phyloP scores from a whole-genome alignment of 2,329 filamentous ascomycete genomes.

The Trichophyton equinum region DNA sequence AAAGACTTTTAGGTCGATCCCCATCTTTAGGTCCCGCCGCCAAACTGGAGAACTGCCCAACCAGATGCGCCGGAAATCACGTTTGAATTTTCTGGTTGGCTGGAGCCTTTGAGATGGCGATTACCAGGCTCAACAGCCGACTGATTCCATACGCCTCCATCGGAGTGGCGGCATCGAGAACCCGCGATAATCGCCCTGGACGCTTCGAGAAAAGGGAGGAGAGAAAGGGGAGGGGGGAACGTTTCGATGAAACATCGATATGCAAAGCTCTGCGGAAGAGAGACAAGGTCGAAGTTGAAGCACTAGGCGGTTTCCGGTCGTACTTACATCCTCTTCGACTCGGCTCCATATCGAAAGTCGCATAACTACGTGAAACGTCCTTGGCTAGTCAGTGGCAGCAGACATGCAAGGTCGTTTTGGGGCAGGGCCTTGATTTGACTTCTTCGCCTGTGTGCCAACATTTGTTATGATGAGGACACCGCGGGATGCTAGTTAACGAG shows the following conservation, averaged over 20 bases:
- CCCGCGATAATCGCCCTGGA: not conserved
- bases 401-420: no score
- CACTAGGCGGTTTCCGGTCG: not conserved
- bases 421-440: no score
- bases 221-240: not conserved
- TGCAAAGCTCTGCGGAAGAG: not conserved
- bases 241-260: not conserved
- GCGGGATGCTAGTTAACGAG: no score
- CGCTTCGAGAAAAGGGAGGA: not conserved
- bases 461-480: no score
- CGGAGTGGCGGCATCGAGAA: not conserved
- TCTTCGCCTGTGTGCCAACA: no score
- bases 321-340: slow-evolving; percentile 1
- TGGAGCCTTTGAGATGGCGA: not conserved
- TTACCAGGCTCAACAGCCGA: not conserved
- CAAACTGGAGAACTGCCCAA: not conserved
- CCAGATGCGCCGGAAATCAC: not conserved
- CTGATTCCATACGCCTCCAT: not conserved
- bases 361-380: not conserved
- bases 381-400: no score
- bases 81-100: not conserved
- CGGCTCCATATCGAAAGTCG: not conserved
- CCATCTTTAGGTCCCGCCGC: not conserved
- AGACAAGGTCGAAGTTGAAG: not conserved
- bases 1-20: not conserved